phyloP scores from a whole-genome alignment of 768 basidiomycete species.

The Cubamyces lactineus region DNA sequence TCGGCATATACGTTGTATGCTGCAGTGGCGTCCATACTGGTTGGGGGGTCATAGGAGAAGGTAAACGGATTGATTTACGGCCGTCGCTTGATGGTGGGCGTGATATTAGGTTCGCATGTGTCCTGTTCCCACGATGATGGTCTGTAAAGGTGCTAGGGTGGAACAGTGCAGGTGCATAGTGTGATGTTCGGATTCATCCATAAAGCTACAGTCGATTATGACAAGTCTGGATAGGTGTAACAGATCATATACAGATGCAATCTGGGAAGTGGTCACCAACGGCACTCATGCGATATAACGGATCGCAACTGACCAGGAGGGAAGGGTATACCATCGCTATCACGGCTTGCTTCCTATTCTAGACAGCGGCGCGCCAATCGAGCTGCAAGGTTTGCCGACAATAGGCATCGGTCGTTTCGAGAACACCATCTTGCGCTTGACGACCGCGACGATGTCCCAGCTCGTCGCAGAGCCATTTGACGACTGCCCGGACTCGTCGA shows the following conservation, averaged over 20 bases:
- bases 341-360: conserved; percentile 13
- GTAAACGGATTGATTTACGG: neutral
- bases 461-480: conserved; percentile 25
- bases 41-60: neutral
- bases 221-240: too few species aligned
- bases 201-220: too few species aligned
- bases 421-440: conserved; percentile 83
- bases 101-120: neutral
- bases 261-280: too few species aligned
- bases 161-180: too few species aligned
- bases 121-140: neutral
- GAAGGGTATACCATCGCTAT: neutral
- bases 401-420: conserved; percentile 83
- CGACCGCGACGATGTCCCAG: conserved; percentile 71
- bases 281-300: too few species aligned
- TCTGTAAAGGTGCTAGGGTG: too few species aligned
- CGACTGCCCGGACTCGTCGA: conserved; percentile 30
- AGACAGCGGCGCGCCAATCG: conserved; percentile 1
- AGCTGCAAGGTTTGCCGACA: conserved; percentile 22
- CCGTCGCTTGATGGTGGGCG: neutral
- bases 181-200: too few species aligned
- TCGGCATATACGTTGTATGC: conserved; percentile 21
- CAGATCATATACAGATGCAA: too few species aligned
- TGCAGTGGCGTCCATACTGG: conserved; percentile 1
- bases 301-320: neutral